phyloP scores from a whole-genome alignment of 768 basidiomycete genomes.

The Lepiota subincarnata region DNA sequence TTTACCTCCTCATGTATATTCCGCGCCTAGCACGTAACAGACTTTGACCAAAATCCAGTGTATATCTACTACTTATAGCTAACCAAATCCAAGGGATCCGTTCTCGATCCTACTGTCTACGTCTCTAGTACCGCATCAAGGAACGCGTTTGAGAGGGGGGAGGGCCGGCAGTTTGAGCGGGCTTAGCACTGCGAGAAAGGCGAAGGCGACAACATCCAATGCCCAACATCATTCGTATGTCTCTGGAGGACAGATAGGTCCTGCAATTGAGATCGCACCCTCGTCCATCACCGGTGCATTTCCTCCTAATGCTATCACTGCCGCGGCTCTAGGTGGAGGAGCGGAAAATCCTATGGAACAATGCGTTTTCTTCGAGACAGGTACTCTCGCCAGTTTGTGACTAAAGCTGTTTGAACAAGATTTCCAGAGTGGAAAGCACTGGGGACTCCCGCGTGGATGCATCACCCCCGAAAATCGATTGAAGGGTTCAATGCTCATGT shows the following conservation, averaged over 20 bases:
- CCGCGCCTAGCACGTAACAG: not conserved
- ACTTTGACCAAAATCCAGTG: not conserved
- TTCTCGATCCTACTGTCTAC: slow-evolving; percentile 6
- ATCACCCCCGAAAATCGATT: slow-evolving; percentile 62
- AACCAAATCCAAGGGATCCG: not conserved
- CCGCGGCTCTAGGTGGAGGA: slow-evolving; percentile 60
- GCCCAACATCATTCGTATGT: no score
- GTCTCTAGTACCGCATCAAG: slow-evolving; percentile 56
- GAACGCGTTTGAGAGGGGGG: slow-evolving; percentile 80
- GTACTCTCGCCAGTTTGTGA: not conserved
- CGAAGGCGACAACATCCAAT: no score
- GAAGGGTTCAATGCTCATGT: slow-evolving; percentile 61
- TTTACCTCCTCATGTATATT: not conserved
- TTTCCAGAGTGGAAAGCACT: slow-evolving; percentile 51
- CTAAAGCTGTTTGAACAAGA: slow-evolving; percentile 40
- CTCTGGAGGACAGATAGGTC: no score
- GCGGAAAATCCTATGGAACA: slow-evolving; percentile 65
- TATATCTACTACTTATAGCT: not conserved
- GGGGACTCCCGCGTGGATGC: slow-evolving; percentile 83
- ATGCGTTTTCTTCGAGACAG: slow-evolving; percentile 34
- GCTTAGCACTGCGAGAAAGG: no score
- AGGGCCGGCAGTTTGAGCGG: no score
- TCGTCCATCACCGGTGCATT: no score
- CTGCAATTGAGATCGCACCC: no score
- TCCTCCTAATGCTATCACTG: no score